A percentile compares a stretch with the other conserved stretches of the same genome.
Evolutionary conservation across 495 filamentous ascomycete genomes (phyloP).

Genomic region (Penicillium manginii): DNA sequence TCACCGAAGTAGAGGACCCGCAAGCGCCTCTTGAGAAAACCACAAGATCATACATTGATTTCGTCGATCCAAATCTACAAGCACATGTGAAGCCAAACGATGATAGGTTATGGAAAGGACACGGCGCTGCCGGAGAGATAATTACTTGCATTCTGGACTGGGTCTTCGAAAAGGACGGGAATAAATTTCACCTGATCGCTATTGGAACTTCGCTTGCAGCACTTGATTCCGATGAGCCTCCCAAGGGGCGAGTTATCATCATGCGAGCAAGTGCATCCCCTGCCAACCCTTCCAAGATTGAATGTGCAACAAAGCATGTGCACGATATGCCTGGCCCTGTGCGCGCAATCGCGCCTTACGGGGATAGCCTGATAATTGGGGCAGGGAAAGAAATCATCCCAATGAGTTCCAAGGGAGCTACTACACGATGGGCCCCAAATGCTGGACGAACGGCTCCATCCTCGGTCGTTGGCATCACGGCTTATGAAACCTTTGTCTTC

Average conservation of each 20-base stretch:
- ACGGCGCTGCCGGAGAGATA: conserved; percentile 46
- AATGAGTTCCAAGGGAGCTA: conserved; percentile 36
- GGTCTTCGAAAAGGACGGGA: conserved; percentile 42
- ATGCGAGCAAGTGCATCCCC: conserved; percentile 35
- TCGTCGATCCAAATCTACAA: conserved; percentile 47
- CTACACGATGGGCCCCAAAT: conserved; percentile 35
- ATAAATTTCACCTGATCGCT: conserved; percentile 52
- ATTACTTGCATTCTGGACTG: conserved; percentile 56
- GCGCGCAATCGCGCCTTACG: conserved; percentile 47
- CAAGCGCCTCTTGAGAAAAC: conserved; percentile 30
- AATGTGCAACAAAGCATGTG: conserved; percentile 42
- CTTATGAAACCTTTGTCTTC: conserved; percentile 42
- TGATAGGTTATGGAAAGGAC: conserved; percentile 34
- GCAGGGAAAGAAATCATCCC: conserved; percentile 43
- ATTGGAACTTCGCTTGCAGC: conserved; percentile 44
- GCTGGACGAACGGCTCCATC: conserved; percentile 42
- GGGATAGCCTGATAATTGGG: conserved; percentile 43
- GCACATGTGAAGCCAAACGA: conserved; percentile 19
- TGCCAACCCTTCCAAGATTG: conserved; percentile 31
- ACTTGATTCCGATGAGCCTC: neutral
- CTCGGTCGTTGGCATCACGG: conserved; percentile 46
- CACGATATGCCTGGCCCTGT: conserved; percentile 42
- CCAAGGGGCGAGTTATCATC: conserved; percentile 39
- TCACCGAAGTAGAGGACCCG: conserved; percentile 24
- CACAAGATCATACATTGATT: conserved; percentile 42